phyloP scores from a whole-genome alignment of 2,329 filamentous ascomycete genomes.

The Aspergillus luchuensis region DNA sequence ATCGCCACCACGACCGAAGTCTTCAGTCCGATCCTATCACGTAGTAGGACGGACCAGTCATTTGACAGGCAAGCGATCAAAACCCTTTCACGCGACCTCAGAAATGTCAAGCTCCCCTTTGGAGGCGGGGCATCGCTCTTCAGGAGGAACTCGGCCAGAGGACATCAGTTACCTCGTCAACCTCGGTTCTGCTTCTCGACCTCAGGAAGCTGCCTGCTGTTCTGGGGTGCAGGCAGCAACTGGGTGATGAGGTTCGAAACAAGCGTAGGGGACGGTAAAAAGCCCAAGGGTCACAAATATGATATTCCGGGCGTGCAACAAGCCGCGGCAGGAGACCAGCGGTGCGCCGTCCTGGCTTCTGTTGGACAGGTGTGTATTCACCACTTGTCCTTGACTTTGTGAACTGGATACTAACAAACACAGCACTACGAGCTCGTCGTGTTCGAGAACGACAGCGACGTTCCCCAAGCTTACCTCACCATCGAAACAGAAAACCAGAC shows the following conservation, averaged over 20 bases:
- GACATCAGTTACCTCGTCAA: conserved; percentile 31
- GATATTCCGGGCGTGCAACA: conserved; percentile 35
- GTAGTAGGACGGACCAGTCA: conserved; percentile 10
- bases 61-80: conserved; percentile 21
- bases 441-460: conserved; percentile 29
- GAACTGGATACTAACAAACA: conserved; percentile 11
- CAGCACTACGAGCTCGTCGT: conserved; percentile 31
- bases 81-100: conserved; percentile 24
- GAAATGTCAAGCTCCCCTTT: conserved; percentile 22
- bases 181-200: conserved; percentile 36
- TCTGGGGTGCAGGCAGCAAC: conserved; percentile 25
- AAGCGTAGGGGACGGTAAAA: conserved; percentile 26
- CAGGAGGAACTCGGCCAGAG: conserved; percentile 24
- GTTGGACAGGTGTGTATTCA: conserved; percentile 24
- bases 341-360: conserved; percentile 34
- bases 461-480: conserved; percentile 24
- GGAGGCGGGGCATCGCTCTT: conserved; percentile 21
- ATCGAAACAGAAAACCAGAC: conserved; percentile 32
- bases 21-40: conserved; percentile 11
- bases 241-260: conserved; percentile 35
- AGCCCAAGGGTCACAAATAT: conserved; percentile 34
- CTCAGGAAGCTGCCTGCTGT: conserved; percentile 22
- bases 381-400: neutral
- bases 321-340: conserved; percentile 35
- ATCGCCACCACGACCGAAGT: conserved; percentile 16